phyloP scores from a whole-genome alignment of 495 filamentous ascomycete species.

The Alectoria sarmentosa region DNA sequence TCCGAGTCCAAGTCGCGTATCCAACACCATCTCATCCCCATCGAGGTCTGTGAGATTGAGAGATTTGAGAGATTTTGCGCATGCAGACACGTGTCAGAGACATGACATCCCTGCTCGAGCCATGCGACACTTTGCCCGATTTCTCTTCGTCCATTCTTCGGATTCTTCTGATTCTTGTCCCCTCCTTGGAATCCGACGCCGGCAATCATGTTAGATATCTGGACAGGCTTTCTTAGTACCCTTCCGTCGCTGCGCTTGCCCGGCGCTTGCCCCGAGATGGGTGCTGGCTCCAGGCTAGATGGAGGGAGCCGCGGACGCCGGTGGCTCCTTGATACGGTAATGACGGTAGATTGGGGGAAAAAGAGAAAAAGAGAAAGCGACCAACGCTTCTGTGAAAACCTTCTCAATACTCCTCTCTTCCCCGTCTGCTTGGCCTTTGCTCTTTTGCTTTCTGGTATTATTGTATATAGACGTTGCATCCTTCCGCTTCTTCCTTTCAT shows the following conservation, averaged over 20 bases:
- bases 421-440: background rate
- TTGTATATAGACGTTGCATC: conserved; percentile 9
- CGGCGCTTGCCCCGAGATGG: background rate
- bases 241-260: conserved; percentile 7
- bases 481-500: background rate
- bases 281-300: background rate
- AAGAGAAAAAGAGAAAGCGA: background rate
- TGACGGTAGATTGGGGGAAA: too few species aligned
- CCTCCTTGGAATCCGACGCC: background rate
- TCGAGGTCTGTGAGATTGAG: conserved; percentile 3
- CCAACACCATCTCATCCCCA: background rate
- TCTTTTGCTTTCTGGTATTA: background rate
- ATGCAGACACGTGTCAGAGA: background rate
- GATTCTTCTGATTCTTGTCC: background rate
- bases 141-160: conserved; percentile 2
- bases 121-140: conserved; percentile 16
- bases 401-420: background rate
- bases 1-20: background rate
- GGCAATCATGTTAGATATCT: background rate
- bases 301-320: background rate
- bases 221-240: background rate
- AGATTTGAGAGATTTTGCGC: background rate
- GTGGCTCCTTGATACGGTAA: background rate
- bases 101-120: background rate
- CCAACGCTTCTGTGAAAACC: background rate